Evolutionary conservation across 495 filamentous ascomycete species (phyloP).

Genomic region (Articulospora tetracladia): DNA sequence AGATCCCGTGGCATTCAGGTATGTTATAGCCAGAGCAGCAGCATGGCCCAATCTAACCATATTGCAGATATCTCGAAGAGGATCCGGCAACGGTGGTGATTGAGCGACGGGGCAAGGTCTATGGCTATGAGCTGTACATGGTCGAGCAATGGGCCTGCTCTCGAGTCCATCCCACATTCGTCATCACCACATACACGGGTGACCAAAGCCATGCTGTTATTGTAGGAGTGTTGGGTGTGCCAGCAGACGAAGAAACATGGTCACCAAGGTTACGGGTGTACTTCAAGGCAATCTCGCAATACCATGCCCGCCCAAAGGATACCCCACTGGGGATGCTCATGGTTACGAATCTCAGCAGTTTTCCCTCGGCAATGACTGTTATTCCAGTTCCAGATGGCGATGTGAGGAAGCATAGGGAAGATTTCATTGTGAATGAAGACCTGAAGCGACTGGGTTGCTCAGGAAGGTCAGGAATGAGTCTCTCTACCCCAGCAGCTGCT

Average conservation of each 20-base stretch:
- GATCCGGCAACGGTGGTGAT: constrained; percentile 76
- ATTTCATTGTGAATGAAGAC: constrained; percentile 93
- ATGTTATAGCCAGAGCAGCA: constrained; percentile 8
- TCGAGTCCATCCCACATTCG: constrained; percentile 80
- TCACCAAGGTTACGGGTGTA: constrained; percentile 74
- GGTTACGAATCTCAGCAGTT: constrained; percentile 88
- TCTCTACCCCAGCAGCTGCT: constrained; percentile 69
- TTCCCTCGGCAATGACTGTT: constrained; percentile 85
- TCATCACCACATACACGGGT: constrained; percentile 92
- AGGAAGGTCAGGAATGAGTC: constrained; percentile 78
- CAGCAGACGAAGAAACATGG: constrained; percentile 77
- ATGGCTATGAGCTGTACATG: constrained; percentile 89
- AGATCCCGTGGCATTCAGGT: constrained; percentile 69
- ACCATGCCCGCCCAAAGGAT: constrained; percentile 77
- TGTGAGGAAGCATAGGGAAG: constrained; percentile 70
- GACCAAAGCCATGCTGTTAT: constrained; percentile 71
- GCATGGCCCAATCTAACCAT: not conserved
- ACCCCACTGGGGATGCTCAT: constrained; percentile 82
- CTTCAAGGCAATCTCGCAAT: constrained; percentile 79
- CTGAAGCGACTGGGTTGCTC: constrained; percentile 90
- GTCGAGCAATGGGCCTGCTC: constrained; percentile 99
- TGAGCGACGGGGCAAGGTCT: constrained; percentile 59
- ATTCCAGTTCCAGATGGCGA: constrained; percentile 87
- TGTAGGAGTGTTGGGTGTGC: constrained; percentile 80
- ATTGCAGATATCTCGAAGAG: constrained; percentile 74